Base-by-base conservation (phyloP, 306 rosid genomes). In the Castanea crenata region DNA sequence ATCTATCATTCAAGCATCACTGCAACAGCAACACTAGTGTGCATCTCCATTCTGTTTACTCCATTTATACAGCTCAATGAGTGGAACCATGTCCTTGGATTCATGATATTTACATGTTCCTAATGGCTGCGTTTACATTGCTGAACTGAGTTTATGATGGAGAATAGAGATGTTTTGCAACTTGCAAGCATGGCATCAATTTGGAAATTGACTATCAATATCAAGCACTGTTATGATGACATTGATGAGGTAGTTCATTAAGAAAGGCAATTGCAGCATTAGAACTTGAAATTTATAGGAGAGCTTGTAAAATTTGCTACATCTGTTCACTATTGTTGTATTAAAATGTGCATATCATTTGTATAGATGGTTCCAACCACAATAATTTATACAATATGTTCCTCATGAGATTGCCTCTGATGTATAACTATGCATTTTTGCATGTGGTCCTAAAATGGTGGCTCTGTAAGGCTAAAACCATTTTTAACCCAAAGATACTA, bases 1-100 rank as follows among this genome's bases (percentile, higher is more conserved):
- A 19, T 94, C 97, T 52, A 67, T 91, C 61, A 86, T 95, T 83
- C 98, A 92, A 82, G 94, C 89, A 19, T 90, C 95, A 78, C 78
- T 80, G 64, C 89, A 86, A 62, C 87, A 88, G 62, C 86, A 86
- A 89, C 27, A 76, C 71, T 74, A 83, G 80, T 76, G 73, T 78
- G 76, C 71, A 29, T 80, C 71, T 74, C 55, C 78, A 20, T 56
- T 75, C 55, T 69, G 71, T 76, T 52, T 79, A 10, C 29, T 41
- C 58, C 74, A 49, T 38, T 63, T n/a, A 13, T 13, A 69, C 72
- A n/a, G 56, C 58, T 81, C 55, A 31, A 11, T 56, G 21, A 21
- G 58, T 35, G 27, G 55, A 74, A 68, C 70, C 15, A 46, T 55
- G 7, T 35, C 77, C 15, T 51, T 57, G 74, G 41, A 67, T 56